phyloP scores from a whole-genome alignment of 2,329 filamentous ascomycete species.

The Madurella fahalii region DNA sequence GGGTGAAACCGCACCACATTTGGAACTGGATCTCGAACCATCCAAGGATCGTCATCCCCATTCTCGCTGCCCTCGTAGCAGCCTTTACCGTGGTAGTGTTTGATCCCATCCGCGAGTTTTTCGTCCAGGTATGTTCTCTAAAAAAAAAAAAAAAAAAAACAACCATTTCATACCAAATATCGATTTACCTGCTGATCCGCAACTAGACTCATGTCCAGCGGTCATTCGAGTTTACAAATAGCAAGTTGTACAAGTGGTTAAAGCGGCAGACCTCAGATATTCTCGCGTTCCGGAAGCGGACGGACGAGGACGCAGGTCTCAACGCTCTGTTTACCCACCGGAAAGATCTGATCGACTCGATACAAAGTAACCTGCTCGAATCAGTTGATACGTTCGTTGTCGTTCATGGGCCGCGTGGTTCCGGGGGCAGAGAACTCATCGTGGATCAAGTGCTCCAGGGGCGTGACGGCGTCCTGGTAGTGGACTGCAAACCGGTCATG shows the following conservation, averaged over 20 bases:
- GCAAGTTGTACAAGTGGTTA: slow-evolving; percentile 74
- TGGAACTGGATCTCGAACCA: slow-evolving; percentile 86
- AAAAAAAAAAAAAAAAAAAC: too few species aligned
- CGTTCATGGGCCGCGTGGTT: slow-evolving; percentile 85
- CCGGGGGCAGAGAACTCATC: slow-evolving; percentile 84
- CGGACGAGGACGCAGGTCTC: slow-evolving; percentile 63
- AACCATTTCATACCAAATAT: background rate
- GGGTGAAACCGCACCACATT: slow-evolving; percentile 71
- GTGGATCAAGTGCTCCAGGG: slow-evolving; percentile 76
- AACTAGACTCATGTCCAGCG: slow-evolving; percentile 67
- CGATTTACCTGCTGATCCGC: background rate
- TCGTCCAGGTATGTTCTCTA: slow-evolving; percentile 57
- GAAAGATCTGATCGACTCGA: slow-evolving; percentile 73
- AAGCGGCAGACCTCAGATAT: slow-evolving; percentile 66
- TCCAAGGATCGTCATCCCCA: slow-evolving; percentile 81
- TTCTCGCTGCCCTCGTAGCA: slow-evolving; percentile 75
- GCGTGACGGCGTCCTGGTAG: slow-evolving; percentile 71
- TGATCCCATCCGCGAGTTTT: slow-evolving; percentile 90
- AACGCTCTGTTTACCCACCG: slow-evolving; percentile 85
- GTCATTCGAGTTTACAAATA: slow-evolving; percentile 70
- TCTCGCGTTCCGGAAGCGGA: slow-evolving; percentile 54
- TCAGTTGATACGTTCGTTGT: slow-evolving; percentile 90
- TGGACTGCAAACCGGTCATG: slow-evolving; percentile 91
- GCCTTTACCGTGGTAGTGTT: slow-evolving; percentile 84
- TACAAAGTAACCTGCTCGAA: slow-evolving; percentile 82